A percentile compares a stretch with the other conserved stretches of the same genome.
These are phyloP conservation scores for Agaricus bisporus DNA, from an alignment of 768 basidiomycete species.

Conservation along the genomic window DNA sequence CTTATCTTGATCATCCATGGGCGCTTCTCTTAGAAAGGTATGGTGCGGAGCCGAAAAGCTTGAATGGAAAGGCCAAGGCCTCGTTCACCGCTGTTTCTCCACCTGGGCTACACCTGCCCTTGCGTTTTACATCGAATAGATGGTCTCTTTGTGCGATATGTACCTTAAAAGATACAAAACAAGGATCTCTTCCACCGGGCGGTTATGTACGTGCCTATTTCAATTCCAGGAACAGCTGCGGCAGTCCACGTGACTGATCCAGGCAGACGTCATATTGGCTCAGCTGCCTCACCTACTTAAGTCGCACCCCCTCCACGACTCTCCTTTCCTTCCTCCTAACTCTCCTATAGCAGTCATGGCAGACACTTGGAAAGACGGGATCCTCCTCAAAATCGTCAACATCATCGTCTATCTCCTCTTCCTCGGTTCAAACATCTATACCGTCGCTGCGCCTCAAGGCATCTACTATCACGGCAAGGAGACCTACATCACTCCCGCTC, in stretches of 20 bases:
- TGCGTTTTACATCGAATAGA: too few species aligned
- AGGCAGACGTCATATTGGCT: slow-evolving; percentile 9
- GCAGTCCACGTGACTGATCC: slow-evolving; percentile 6
- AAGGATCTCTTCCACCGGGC: too few species aligned
- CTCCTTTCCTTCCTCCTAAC: slow-evolving; percentile 7
- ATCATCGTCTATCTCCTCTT: slow-evolving; percentile 79
- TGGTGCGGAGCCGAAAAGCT: too few species aligned
- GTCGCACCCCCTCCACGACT: slow-evolving; percentile 2
- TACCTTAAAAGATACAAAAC: too few species aligned
- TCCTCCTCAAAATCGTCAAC: slow-evolving; percentile 82
- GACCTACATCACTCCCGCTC: slow-evolving; percentile 92
- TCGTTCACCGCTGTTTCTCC: too few species aligned
- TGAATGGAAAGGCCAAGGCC: too few species aligned
- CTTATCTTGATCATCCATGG: too few species aligned
- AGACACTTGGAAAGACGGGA: slow-evolving; percentile 69
- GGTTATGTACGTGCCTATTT: too few species aligned
- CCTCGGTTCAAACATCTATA: slow-evolving; percentile 88
- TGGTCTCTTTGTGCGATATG: too few species aligned
- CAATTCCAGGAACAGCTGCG: neutral
- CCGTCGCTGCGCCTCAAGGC: slow-evolving; percentile 67
- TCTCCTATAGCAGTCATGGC: slow-evolving; percentile 36
- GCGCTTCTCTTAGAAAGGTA: too few species aligned
- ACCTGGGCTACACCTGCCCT: too few species aligned
- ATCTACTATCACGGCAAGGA: slow-evolving; percentile 72
- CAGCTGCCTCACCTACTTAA: slow-evolving; percentile 16